Evolutionary conservation across 1,139 yeast genomes (phyloP).

Genomic region (Suhomyces guaymorum): DNA sequence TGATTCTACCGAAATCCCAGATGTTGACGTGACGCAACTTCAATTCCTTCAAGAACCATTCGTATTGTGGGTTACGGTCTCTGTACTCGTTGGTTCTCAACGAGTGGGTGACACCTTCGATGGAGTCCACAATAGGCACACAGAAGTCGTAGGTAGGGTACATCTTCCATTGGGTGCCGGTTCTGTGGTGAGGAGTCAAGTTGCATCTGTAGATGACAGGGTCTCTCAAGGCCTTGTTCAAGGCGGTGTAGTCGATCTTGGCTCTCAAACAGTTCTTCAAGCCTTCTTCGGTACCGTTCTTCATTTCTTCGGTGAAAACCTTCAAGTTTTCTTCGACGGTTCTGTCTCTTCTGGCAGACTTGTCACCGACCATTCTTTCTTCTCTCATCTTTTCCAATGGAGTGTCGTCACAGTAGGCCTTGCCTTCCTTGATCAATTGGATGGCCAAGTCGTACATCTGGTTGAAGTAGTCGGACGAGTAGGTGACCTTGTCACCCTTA

Average conservation of each 20-base stretch:
- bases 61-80: slow-evolving; percentile 96
- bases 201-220: slow-evolving; percentile 97
- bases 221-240: slow-evolving; percentile 93
- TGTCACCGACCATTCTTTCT: slow-evolving; percentile 95
- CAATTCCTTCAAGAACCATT: slow-evolving; percentile 86
- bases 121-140: slow-evolving; percentile 90
- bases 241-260: slow-evolving; percentile 84
- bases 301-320: slow-evolving; percentile 87
- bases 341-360: slow-evolving; percentile 87
- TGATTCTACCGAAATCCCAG: slow-evolving; percentile 97
- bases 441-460: slow-evolving; percentile 84
- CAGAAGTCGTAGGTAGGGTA: slow-evolving; percentile 99
- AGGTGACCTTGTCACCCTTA: slow-evolving; percentile 83
- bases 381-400: slow-evolving; percentile 94
- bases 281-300: slow-evolving; percentile 88
- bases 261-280: slow-evolving; percentile 90
- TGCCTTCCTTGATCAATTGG: slow-evolving; percentile 86
- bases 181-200: slow-evolving; percentile 94
- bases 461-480: slow-evolving; percentile 90
- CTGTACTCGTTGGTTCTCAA: slow-evolving; percentile 96
- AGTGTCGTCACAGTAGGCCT: slow-evolving; percentile 96
- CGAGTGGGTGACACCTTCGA: slow-evolving; percentile 97
- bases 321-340: slow-evolving; percentile 85
- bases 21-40: slow-evolving; percentile 85
- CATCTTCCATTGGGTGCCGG: slow-evolving; percentile 88